Evolutionary conservation across 306 rosid species (phyloP), one percentile per base, ranked within the genome.

Genomic region (Cucurbita pepo): DNA sequence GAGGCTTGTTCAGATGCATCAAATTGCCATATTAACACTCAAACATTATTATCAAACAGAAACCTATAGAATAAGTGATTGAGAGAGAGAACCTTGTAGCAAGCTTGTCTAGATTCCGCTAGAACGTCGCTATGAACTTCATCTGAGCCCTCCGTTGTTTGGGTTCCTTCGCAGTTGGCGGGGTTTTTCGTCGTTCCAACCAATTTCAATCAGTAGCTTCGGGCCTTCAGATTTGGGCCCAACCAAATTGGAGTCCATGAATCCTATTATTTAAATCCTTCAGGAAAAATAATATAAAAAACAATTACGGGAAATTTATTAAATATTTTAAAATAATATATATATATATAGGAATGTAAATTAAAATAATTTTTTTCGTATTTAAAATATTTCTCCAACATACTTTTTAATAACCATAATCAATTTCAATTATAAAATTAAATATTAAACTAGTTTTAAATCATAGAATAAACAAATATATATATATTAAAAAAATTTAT

Each of bases 121-220:
- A 95, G 92, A 3, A 91, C 97, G 77, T 89, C 97, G 40, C 80
- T 21, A 69, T 83, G 90, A 69, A 91, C 43, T 75, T 72, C 81
- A 76, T 86, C 91, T 7, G 81, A 71, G 84, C 77, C 84, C 82
- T 63, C 79, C 10, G 83, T 6, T 65, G 38, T 9, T 45, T 2
- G 40, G 19, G 1, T 15, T 9, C 37, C 13, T 10, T 44, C 38
- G 38, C 7, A 18, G 4, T 18, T 14, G 72, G 72, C 5, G 72
- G 72, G 72, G 72, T 67, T 45, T 67, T 47, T 25, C 56, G 41
- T 45, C 56, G 56, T 67, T 7, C 22, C 48, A 34, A 36, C 21
- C 21, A 21, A 44, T 65, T 65, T 45, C 40, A 5, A 12, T 45
- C 54, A 4, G 0, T 15, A 8, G 53, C 16, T 43, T 64, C 8